Percentiles rank a stretch among this genome's conserved stretches.
Conservation (phyloP, 176 grass and related monocot species). For the Phyllostachys edulis region DNA sequence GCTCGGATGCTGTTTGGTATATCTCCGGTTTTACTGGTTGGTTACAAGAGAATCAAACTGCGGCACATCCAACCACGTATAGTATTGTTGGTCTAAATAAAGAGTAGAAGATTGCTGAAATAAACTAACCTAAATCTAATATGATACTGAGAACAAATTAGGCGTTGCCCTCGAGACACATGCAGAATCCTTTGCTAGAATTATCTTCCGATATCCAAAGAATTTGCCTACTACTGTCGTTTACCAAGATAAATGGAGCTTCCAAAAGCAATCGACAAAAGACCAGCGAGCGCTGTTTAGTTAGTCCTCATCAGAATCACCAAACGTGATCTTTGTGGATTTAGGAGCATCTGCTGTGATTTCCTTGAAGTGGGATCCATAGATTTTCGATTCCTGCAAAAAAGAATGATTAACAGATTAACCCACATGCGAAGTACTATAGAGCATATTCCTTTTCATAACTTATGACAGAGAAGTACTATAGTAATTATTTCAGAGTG, state of each 20-base stretch:
- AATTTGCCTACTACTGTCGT: neutral
- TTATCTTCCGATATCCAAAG: neutral
- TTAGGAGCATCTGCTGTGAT: constrained; percentile 87
- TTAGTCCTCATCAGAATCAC: constrained; percentile 78
- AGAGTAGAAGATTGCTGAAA: neutral
- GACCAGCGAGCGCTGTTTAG: neutral
- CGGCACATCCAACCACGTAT: neutral
- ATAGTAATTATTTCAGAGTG: neutral
- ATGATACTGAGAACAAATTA: neutral
- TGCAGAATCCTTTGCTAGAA: neutral
- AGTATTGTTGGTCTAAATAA: neutral
- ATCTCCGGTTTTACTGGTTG: neutral
- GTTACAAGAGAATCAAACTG: neutral
- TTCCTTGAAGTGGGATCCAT: constrained; percentile 91
- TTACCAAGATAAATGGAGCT: neutral
- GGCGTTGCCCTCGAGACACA: neutral
- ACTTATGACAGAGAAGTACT: neutral
- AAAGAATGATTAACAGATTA: neutral
- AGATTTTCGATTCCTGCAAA: constrained; percentile 84
- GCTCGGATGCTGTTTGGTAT: neutral
- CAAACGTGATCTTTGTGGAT: constrained; percentile 89
- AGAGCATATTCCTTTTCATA: no score
- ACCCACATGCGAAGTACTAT: neutral
- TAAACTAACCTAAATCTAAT: constrained; percentile 28
- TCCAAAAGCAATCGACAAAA: neutral